Conservation (phyloP, 495 filamentous ascomycete species). For the Podospora pseudoanserina region DNA sequence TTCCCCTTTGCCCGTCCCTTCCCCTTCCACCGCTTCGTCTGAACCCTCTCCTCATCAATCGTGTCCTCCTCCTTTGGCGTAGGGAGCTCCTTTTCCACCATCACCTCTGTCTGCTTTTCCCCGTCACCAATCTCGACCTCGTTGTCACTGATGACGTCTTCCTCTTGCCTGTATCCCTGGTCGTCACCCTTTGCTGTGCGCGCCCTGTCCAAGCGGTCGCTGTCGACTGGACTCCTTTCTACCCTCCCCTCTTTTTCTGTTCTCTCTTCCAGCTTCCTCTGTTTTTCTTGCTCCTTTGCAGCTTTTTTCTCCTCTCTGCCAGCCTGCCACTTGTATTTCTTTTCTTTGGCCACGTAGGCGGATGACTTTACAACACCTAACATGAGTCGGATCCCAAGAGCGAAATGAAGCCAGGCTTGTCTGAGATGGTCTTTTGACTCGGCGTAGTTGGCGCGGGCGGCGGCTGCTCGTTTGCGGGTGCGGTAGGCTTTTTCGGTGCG, state of each 20-base stretch:
- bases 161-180: too few relatives aligned
- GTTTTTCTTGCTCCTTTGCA: constrained; percentile 8
- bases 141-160: constrained; percentile 6
- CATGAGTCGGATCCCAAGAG: constrained; percentile 18
- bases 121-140: constrained; percentile 13
- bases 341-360: constrained; percentile 24
- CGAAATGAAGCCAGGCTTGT: constrained; percentile 25
- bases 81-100: background rate
- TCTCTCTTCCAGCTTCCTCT: constrained; percentile 22
- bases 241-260: constrained; percentile 18
- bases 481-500: constrained; percentile 31
- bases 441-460: constrained; percentile 25
- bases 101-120: constrained; percentile 6
- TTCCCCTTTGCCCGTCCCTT: background rate
- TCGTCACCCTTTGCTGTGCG: background rate
- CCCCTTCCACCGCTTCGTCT: background rate
- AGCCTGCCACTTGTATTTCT: background rate
- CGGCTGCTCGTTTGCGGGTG: constrained; percentile 26
- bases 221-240: constrained; percentile 11
- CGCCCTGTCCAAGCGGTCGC: background rate
- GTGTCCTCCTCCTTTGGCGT: constrained; percentile 7
- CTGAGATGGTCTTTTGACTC: constrained; percentile 29
- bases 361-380: constrained; percentile 16
- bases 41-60: background rate
- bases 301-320: constrained; percentile 7